Evolutionary conservation across 352 stramenopile genomes (phyloP), one percentile per base, ranked within the genome.

Genomic region (Globisporangium splendens): DNA sequence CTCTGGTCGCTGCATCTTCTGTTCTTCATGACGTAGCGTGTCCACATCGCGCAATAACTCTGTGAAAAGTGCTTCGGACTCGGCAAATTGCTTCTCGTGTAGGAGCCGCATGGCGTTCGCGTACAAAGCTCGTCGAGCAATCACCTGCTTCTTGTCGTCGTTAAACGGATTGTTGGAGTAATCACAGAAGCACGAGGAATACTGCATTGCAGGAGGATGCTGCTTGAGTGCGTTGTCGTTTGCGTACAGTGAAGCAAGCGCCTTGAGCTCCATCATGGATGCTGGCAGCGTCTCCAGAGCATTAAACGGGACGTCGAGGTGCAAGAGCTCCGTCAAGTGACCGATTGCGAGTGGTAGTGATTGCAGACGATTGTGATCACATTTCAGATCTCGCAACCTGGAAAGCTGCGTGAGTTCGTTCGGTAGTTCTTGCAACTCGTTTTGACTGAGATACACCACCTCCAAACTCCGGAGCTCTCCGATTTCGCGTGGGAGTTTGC

Each of bases 151-250:
- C 22, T 22, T 59, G 8, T 4, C 48, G 28, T 55, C 46, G 15
- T 62, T 62, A 48, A 91, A 89, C 22, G 75, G 77, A 47, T 91
- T 91, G 55, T 86, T 88, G 17, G 75, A 87, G 46, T 83, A 68
- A 21, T 89, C 77, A 28, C 76, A 70, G 47, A 72, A 83, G 50
- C 69, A 84, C 18, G 55, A 47, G 12, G 66, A 18, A 14, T 63
- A 41, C 21, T 50, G 50, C 11, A 77, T 39, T 11, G 60, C 68
- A 20, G 79, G 61, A 7, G 82, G 77, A 14, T 46, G 31, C 4
- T 50, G 18, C 6, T 42, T 35, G 35, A 92, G 59, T 17, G 61
- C 41, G 50, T 92, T 92, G 56, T 83, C 63, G 46, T 66, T 79
- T 12, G 69, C 74, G 41, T 75, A 53, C 0, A 92, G 51, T 5